Base-by-base conservation (phyloP, 345 rosid species). In the Draba incana region DNA sequence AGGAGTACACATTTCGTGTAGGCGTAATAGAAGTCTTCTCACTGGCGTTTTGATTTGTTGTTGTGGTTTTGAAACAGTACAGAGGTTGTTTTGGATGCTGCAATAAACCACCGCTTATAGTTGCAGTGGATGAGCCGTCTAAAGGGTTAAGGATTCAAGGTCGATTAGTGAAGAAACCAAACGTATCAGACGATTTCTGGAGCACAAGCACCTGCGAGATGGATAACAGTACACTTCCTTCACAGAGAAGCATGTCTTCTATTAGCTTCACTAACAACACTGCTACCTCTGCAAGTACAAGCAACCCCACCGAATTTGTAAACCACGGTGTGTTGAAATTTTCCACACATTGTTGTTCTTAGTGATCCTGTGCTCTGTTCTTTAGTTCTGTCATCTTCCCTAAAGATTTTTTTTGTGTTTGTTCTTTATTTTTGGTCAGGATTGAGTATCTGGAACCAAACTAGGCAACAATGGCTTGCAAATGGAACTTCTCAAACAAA, bases 31-130 rank as follows among this genome's bases (percentile, higher is more conserved):
- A 44, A 61, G 39, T 57, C 12, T 66, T 74, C 77, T 74, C 72
- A 67, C 64, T 66, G 55, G 72, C 68, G 35, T 55, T 59, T 81
- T 66, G 42, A 57, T 55, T 33, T 33, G 8, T 64, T 62, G 60
- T 63, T 76, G 79, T 84, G 71, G 75, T 86, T 84, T 86, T 76
- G 85, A 73, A 84, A 89, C 96, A 92, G 98, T 82, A 84, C 89
- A 85, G 97, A 84, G 90, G 92, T 84, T 92, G 97, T 84, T 84
- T 89, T 77, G 93, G 91, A 82, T 81, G 96, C 86, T 84, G 76
- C 75, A 65, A 54, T 62, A 84, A 80, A 72, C 84, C 82, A 43
- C 68, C 85, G 35, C 62, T 75, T 64, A 70, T 67, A 72, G 68
- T 74, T 24, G 68, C 81, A 41, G 83, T 72, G 57, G 85, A 83